Base-by-base conservation (phyloP, 371 early-diverging fungal species). In the Mucor racemosus region DNA sequence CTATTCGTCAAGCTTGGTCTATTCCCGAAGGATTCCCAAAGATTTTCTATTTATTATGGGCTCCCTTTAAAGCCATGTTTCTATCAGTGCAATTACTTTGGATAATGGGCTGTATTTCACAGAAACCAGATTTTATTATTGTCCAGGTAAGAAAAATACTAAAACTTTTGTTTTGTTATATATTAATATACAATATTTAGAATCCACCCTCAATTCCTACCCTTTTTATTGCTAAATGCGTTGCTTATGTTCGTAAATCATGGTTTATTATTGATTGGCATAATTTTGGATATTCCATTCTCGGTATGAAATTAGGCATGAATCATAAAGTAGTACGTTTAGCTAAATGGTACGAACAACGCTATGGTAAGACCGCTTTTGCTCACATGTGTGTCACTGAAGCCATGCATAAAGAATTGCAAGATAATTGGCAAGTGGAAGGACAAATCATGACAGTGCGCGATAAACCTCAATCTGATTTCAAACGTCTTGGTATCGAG, bases 191-290 rank as follows among this genome's bases (percentile, higher is more conserved):
- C 34, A 38, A 10, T 17, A 21, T n/a, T 15, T 82, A 97, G 97
- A 98, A 96, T 72, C 99, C 97, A 36, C 98, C 99, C 0, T 90
- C 97, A 2, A 91, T 98, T 54, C 99, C 99, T 1, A 95, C 96
- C 3, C 83, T 98, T 40, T 55, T 87, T 5, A 83, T 97, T 57
- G 92, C 86, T 38, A 92, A 89, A 40, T 35, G 88, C 5, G 80
- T 93, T 31, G 79, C 85, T 39, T 80, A 76, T 44, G 21, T 93
- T 11, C 88, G 89, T 10, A 78, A 87, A 33, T 78, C 90, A 5
- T 79, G 84, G 60, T 75, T 98, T 7, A 80, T 97, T 60, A 94
- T 97, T 62, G 99, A 98, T 76, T 98, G 98, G 99, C 99, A 98
- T 76, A 98, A 98, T 76, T 94, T 95, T 77, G 99, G 97, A 7